A percentile compares a stretch with the other conserved stretches of the same genome.
These are phyloP conservation scores for Cornus kousa DNA, from an alignment of 148 eudicot genomes.

Conservation along the genomic window DNA sequence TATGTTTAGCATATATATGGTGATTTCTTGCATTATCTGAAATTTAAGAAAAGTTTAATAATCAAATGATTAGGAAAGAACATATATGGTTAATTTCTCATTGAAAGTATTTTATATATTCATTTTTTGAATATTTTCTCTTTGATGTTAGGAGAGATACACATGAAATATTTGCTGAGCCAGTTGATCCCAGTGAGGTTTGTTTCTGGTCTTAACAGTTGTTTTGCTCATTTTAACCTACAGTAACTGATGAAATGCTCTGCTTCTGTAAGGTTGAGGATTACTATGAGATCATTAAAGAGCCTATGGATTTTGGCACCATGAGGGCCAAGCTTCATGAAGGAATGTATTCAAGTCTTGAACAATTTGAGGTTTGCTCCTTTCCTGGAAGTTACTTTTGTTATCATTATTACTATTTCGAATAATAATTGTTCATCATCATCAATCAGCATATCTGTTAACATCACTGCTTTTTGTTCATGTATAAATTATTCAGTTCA, in stretches of 20 bases:
- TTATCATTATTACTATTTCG: neutral
- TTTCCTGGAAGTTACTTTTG: neutral
- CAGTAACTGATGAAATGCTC: neutral
- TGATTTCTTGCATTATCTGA: neutral
- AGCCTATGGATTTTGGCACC: slow-evolving; percentile 96
- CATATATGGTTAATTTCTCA: neutral
- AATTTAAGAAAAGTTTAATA: neutral
- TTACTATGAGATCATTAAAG: slow-evolving; percentile 73
- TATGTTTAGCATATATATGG: neutral
- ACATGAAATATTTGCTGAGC: slow-evolving; percentile 78
- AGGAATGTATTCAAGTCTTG: slow-evolving; percentile 67
- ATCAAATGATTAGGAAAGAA: neutral
- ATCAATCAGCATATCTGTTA: neutral
- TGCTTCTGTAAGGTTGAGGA: slow-evolving; percentile 56
- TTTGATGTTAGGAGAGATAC: slow-evolving; percentile 57
- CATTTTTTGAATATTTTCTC: neutral
- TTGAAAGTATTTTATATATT: neutral
- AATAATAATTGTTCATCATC: neutral
- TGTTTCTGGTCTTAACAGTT: slow-evolving; percentile 7
- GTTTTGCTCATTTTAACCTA: neutral
- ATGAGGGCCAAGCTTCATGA: slow-evolving; percentile 94
- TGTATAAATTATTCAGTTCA: neutral
- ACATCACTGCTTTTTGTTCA: neutral
- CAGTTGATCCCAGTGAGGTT: slow-evolving; percentile 84
- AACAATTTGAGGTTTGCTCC: slow-evolving; percentile 67